A percentile compares a stretch with the other conserved stretches of the same genome.
Conservation (phyloP, 805 yeast species). For the Maudiozyma turicensis region DNA sequence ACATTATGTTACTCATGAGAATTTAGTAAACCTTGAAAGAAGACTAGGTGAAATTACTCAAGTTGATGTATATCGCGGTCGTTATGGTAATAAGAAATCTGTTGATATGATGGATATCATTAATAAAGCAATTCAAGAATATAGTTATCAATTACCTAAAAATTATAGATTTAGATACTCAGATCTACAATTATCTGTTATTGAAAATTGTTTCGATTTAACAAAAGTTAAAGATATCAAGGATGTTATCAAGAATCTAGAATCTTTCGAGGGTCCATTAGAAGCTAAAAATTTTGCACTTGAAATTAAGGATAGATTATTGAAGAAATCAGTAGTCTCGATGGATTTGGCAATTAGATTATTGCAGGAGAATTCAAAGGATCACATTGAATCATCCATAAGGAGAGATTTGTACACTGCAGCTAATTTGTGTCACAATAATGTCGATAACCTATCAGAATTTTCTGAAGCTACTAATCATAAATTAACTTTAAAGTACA, state of each 20-base stretch:
- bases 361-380: constrained; percentile 48
- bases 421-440: constrained; percentile 54
- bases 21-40: constrained; percentile 49
- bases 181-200: constrained; percentile 45
- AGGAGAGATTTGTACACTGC: constrained; percentile 70
- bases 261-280: constrained; percentile 36
- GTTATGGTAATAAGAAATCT: constrained; percentile 3
- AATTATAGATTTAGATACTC: constrained; percentile 51
- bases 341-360: constrained; percentile 62
- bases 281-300: constrained; percentile 61
- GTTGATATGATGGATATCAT: constrained; percentile 35
- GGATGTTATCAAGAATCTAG: constrained; percentile 45
- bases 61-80: constrained; percentile 2
- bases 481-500: constrained; percentile 51
- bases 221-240: constrained; percentile 35
- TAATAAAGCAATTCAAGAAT: constrained; percentile 70
- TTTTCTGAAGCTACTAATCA: constrained; percentile 62
- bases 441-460: constrained; percentile 35
- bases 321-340: constrained; percentile 67
- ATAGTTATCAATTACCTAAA: constrained; percentile 51
- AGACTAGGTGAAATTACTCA: constrained; percentile 54
- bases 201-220: constrained; percentile 59
- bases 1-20: constrained; percentile 68
- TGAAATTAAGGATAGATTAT: constrained; percentile 44
- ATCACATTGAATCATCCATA: constrained; percentile 56